Base-by-base conservation (phyloP, 352 stramenopile species). In the Globisporangium acanthophoron region DNA sequence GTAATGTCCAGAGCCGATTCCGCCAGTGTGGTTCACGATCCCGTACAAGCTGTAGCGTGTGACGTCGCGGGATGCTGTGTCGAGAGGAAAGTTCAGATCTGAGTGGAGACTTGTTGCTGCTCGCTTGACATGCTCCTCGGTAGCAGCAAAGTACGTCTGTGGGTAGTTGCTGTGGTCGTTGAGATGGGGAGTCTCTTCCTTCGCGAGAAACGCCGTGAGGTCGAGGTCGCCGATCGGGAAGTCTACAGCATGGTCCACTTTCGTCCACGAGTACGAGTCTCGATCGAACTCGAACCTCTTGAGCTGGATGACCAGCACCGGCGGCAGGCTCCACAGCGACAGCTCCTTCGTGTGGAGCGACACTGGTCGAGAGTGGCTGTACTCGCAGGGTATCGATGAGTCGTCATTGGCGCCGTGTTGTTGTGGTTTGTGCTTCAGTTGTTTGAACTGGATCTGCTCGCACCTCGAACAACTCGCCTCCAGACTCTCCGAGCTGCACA, bases 1-100 rank as follows among this genome's bases (percentile, higher is more conserved):
- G 75, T 99, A 99, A 67, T 99, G 96, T 4, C 96, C 96, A 20
- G 84, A 84, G 13, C 87, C 88, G 13, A 98, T 77, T n/a, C 80
- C 86, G 16, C 96, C 96, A 61, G 91, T 82, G 74, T 99, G 96
- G 74, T 98, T 91, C 54, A 98, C 90, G 6, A 99, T 81, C 15
- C 81, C 92, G 62, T 98, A 98, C 40, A 99, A 66, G 70, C 96
- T 85, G 64, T 98, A 98, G 20, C 83, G 56, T 21, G 77, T 76
- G 51, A 62, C 62, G 18, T 59, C 61, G 15, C 71, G 56, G 5
- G 75, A 83, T 1, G 75, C 71, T 5, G 80, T 85, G 21, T 61
- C 53, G 12, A 72, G 63, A 16, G 73, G 71, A 27, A 90, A 71
- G 2, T 66, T 31, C 1, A 89, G 61, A 47, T 84, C 55, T 0